Evolutionary conservation across 495 filamentous ascomycete species (phyloP), one percentile per base, ranked within the genome.

Genomic region (Trichoderma reesei): DNA sequence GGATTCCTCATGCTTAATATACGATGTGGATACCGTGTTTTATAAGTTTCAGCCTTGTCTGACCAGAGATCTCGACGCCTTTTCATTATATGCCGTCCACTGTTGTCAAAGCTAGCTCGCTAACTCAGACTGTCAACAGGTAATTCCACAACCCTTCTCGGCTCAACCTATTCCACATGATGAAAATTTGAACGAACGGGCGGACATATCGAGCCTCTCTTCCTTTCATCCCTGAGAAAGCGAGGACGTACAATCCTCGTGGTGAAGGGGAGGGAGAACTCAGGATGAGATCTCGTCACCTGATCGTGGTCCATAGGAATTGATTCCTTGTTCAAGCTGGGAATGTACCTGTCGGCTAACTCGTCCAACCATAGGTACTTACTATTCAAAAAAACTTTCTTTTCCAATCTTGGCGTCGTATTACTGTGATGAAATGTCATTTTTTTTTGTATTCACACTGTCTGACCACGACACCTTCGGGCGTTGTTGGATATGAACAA

Each of bases 11-110:
- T 89, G 82, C 92, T 83, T 86, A 96, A 95, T 79, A 84, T 75
- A 86, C 73, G 71, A 87, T 95, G 90, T 93, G 81, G 91, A 95
- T 82, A 82, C 82, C 85, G 86, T 62, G 37, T 90, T 85, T 78
- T 74, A 66, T 41, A 82, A 89, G 91, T 96, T 95, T 96, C 92
- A 96, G 91, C 92, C 92, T 96, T 96, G 92, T 96, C 91, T 96
- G 92, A 96, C 80, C 61, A 62, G 38, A 65, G 66, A 60, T 72
- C 48, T 66, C 61, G 41, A 16, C 26, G 39, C 34, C 63, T 63
- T 59, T 68, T 69, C 4, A 39, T 10, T 65, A 67, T 69, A n/a
- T 71, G 48, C 66, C 69, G 62, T 39, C 64, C 59, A 56, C 66
- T 68, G 59, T 31, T 67, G 65, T 69, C 64, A 31, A 41, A 61